Percentiles rank a stretch among this genome's conserved stretches.
phyloP scores from a whole-genome alignment of 176 grass and related monocot genomes.

The Aegilops speltoides region DNA sequence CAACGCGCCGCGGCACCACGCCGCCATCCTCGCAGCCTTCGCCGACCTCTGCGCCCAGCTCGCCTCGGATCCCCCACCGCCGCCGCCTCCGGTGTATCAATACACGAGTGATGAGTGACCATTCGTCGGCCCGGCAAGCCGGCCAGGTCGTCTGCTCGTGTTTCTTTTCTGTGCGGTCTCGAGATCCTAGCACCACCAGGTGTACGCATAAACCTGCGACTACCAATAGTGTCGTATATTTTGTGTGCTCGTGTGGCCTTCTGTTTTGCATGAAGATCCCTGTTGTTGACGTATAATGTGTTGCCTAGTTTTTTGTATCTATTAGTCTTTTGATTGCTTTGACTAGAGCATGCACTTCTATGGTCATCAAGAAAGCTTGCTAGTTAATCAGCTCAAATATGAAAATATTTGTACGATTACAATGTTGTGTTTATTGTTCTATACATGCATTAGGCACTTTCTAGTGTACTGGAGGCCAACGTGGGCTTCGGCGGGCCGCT shows the following conservation, averaged over 20 bases:
- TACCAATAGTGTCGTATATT: too few relatives aligned
- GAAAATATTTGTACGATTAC: neutral
- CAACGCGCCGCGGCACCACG: slow-evolving; percentile 88
- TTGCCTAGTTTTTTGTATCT: too few relatives aligned
- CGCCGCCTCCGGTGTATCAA: slow-evolving; percentile 7
- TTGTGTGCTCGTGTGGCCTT: slow-evolving; percentile 25
- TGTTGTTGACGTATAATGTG: too few relatives aligned
- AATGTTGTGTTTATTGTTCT: neutral
- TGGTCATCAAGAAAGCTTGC: too few relatives aligned
- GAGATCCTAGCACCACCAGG: slow-evolving; percentile 87
- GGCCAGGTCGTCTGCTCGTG: neutral
- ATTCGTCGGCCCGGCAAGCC: neutral
- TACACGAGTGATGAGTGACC: slow-evolving; percentile 14
- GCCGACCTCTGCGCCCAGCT: slow-evolving; percentile 77
- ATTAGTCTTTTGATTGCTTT: too few relatives aligned
- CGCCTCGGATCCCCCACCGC: neutral
- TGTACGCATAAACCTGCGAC: neutral
- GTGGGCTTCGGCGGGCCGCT: too few relatives aligned
- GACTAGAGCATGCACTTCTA: too few relatives aligned
- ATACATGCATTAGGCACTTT: neutral
- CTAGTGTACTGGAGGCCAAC: neutral
- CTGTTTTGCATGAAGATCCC: slow-evolving; percentile 50
- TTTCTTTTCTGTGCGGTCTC: neutral
- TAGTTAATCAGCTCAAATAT: neutral
- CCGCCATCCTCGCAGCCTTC: slow-evolving; percentile 86